Percentiles rank a stretch among this genome's conserved stretches.
These are phyloP conservation scores for Parathielavia appendiculata DNA, from an alignment of 495 filamentous ascomycete species.

Conservation along the genomic window DNA sequence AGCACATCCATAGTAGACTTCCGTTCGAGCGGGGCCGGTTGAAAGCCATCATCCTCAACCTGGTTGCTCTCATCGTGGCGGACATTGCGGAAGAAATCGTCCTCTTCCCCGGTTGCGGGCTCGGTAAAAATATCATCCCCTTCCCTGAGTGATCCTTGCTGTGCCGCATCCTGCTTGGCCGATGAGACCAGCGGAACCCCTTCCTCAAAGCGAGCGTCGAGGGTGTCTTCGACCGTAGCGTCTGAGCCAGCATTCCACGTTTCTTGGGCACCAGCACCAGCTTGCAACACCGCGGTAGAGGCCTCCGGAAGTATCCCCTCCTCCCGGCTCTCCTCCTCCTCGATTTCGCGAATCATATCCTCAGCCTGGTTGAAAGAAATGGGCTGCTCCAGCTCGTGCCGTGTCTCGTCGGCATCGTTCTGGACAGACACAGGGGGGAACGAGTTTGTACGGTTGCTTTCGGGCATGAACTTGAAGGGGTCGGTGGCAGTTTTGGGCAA, in stretches of 20 bases:
- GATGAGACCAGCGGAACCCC: slow-evolving; percentile 52
- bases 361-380: slow-evolving; percentile 20
- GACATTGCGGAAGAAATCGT: slow-evolving; percentile 50
- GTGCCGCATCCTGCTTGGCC: slow-evolving; percentile 1
- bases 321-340: slow-evolving; percentile 31
- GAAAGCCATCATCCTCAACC: slow-evolving; percentile 15
- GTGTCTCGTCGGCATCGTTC: slow-evolving; percentile 20
- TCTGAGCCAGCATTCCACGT: slow-evolving; percentile 25
- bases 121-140: slow-evolving; percentile 36
- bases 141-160: slow-evolving; percentile 8
- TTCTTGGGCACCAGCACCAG: slow-evolving; percentile 26
- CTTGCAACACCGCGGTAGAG: slow-evolving; percentile 23
- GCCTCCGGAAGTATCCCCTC: slow-evolving; percentile 18
- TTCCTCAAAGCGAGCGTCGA: slow-evolving; percentile 54
- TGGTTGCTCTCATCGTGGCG: slow-evolving; percentile 15
- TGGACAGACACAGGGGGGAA: slow-evolving; percentile 51
- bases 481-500: slow-evolving; percentile 46
- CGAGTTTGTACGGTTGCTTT: slow-evolving; percentile 55
- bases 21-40: slow-evolving; percentile 41
- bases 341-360: slow-evolving; percentile 26
- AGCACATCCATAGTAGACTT: slow-evolving; percentile 58
- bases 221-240: slow-evolving; percentile 33
- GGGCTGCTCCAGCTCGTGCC: slow-evolving; percentile 25
- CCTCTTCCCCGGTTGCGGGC: slow-evolving; percentile 36
- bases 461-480: slow-evolving; percentile 51